Evolutionary conservation across 208 protist species (phyloP).

Genomic region (Wallacemonas sp.): DNA sequence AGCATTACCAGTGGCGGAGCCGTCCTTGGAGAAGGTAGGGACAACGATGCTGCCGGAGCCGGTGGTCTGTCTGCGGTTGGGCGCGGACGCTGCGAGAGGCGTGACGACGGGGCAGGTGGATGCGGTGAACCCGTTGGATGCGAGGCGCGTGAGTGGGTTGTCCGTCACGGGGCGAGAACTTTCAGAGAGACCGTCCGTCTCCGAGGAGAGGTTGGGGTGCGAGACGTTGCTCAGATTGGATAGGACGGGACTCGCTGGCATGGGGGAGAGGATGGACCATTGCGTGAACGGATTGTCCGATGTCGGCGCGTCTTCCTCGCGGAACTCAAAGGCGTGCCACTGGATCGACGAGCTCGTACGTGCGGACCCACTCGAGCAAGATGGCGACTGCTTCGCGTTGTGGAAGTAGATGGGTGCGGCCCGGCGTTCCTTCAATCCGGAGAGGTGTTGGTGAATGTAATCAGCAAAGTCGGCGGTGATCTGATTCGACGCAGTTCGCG

Average conservation of each 20-base stretch:
- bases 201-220: background rate
- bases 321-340: conserved; percentile 9
- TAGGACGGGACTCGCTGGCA: background rate
- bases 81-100: too few species aligned
- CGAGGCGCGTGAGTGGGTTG: conserved; percentile 4
- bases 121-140: too few species aligned
- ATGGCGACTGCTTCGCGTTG: background rate
- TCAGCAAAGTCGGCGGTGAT: conserved; percentile 10
- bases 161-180: background rate
- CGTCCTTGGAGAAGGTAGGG: background rate
- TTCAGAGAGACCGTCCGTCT: conserved; percentile 2
- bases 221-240: background rate
- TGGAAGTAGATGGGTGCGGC: background rate
- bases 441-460: conserved; percentile 12
- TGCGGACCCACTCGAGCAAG: background rate
- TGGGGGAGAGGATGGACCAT: background rate
- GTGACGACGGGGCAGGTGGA: too few species aligned
- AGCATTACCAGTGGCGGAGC: too few species aligned
- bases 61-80: background rate
- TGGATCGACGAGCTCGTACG: background rate
- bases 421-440: background rate
- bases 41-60: background rate
- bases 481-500: background rate
- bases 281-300: conserved; percentile 9
- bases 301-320: conserved; percentile 10